Percentiles rank a stretch among this genome's conserved stretches.
These are phyloP conservation scores for Pharus latifolius DNA, from an alignment of 176 grass and related monocot species.

Conservation along the genomic window DNA sequence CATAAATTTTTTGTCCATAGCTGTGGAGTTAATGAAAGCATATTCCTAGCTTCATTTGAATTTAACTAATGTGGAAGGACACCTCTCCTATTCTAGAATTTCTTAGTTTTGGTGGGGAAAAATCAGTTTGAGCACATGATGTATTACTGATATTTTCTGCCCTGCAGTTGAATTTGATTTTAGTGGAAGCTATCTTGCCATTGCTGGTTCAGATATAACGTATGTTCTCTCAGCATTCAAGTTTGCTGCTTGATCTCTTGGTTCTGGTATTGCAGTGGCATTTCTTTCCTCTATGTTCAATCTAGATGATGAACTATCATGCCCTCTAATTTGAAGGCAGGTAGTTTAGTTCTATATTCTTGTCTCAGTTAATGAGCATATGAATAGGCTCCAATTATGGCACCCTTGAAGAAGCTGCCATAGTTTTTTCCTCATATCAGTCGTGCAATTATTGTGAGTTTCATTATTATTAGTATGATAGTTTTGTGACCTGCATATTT, in stretches of 20 bases:
- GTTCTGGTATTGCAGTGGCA: not conserved
- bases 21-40: no score
- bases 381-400: no score
- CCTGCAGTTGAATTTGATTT: slow-evolving; percentile 93
- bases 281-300: not conserved
- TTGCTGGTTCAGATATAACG: slow-evolving; percentile 89
- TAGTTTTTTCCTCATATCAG: no score
- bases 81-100: not conserved
- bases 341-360: no score
- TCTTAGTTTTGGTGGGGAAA: not conserved
- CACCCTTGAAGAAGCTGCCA: no score
- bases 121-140: not conserved
- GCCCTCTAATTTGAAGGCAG: not conserved
- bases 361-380: no score
- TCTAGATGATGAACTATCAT: not conserved
- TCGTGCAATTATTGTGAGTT: no score
- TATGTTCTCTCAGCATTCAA: slow-evolving; percentile 2
- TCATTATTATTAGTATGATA: no score
- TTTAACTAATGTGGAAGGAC: not conserved
- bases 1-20: no score
- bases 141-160: not conserved
- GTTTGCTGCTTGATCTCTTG: no score
- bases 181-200: slow-evolving; percentile 90
- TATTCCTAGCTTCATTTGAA: no score
- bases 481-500: no score